Evolutionary conservation across 2,329 filamentous ascomycete species (phyloP), one percentile per base, ranked within the genome.

Genomic region (Venturia oleaginea): DNA sequence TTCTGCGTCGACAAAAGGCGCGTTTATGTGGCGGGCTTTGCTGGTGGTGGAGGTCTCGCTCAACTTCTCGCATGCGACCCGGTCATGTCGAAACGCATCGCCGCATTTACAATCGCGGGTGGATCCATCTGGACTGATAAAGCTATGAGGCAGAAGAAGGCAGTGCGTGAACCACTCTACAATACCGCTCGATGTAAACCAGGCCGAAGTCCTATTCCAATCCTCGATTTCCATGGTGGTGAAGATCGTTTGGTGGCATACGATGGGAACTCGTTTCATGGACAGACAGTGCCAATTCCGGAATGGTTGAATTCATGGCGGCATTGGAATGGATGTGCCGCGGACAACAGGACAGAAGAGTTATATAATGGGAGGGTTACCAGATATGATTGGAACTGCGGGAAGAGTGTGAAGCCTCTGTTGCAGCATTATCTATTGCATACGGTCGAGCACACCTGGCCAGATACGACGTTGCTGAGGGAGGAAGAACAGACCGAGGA

Each of bases 191-290:
- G 51, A 22, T 81, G 78, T 70, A 70, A 67, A 3, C 74, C 78
- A 0, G 71, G 71, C 34, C 74, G 72, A 61, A 43, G 13, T 4
- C 75, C 76, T 0, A 65, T 82, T 4, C 80, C 80, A 1, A 73
- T 84, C 13, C 69, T 83, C 13, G 78, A 81, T 46, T 78, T 83
- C 63, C 81, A 84, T 68, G 81, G 81, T 19, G 76, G 74, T 3
- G 73, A 68, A 2, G 81, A 84, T 68, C 71, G 66, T 2, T 79
- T 75, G 0, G 81, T 83, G 38, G 67, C 71, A 0, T 83, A 82
- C 65, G 65, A 70, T 2, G 81, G 81, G 1, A 27, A 54, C 34
- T 48, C 61, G 8, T 48, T 48, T n/a, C 42, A 62, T 48, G 61
- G 46, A n/a, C 24, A 17, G 24, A 62, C 61, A 13, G 38, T 46